Percentiles rank a stretch among this genome's conserved stretches.
phyloP scores from a whole-genome alignment of 2,329 filamentous ascomycete species.

The Cordyceps sp. region DNA sequence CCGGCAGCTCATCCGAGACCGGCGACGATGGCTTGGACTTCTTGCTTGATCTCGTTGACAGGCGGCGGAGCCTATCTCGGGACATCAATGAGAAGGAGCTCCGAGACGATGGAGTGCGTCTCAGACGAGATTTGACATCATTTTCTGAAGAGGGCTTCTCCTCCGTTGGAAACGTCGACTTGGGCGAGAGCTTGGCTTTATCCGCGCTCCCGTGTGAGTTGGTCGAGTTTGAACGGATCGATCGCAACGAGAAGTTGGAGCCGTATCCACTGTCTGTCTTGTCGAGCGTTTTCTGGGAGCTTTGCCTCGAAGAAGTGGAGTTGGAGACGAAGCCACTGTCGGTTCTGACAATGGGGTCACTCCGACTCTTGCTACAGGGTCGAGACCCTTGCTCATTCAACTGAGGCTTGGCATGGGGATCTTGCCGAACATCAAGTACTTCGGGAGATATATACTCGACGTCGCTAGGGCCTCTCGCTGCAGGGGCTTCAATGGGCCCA shows the following conservation, averaged over 20 bases:
- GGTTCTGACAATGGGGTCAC: conserved; percentile 10
- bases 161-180: not conserved
- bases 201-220: conserved; percentile 7
- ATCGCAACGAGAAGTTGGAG: conserved; percentile 40
- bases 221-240: conserved; percentile 23
- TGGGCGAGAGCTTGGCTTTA: not conserved
- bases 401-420: conserved; percentile 25
- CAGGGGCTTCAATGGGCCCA: not conserved
- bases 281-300: conserved; percentile 26
- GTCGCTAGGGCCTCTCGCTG: not conserved
- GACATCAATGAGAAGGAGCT: not conserved
- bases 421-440: conserved; percentile 22
- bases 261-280: conserved; percentile 47
- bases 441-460: conserved; percentile 14
- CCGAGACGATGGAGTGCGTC: not conserved
- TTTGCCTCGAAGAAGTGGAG: conserved; percentile 26
- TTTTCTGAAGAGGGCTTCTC: too few species aligned
- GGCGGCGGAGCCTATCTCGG: conserved; percentile 1
- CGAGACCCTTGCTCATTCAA: conserved; percentile 1
- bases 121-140: not conserved
- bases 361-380: conserved; percentile 1
- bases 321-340: conserved; percentile 35
- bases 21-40: not conserved
- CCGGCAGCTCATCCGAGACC: not conserved
- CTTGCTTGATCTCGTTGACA: conserved; percentile 1